A percentile compares a stretch with the other conserved stretches of the same genome.
phyloP scores from a whole-genome alignment of 208 protist genomes.

The Tetramitus jugosus region DNA sequence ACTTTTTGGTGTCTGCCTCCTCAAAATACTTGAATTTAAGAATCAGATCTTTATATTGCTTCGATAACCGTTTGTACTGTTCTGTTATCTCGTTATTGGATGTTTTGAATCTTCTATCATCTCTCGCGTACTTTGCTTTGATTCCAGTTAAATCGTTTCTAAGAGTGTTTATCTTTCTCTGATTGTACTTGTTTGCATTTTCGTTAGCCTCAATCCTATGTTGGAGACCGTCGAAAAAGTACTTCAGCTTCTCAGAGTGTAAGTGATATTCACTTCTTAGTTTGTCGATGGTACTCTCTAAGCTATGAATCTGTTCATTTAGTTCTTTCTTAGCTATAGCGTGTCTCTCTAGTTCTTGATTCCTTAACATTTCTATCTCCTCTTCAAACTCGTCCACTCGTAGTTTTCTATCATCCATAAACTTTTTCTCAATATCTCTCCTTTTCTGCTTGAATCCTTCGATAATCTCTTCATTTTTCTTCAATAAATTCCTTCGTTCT shows the following conservation, averaged over 20 bases:
- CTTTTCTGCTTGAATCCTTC: conserved; percentile 68
- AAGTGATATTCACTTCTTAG: conserved; percentile 86
- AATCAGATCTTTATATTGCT: conserved; percentile 90
- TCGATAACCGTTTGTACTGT: conserved; percentile 76
- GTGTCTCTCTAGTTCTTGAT: neutral
- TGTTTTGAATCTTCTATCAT: conserved; percentile 73
- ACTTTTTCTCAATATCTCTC: conserved; percentile 56
- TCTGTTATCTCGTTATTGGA: conserved; percentile 84
- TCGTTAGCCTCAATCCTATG: conserved; percentile 88
- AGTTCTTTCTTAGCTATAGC: conserved; percentile 1
- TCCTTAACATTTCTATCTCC: neutral
- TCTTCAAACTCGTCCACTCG: conserved; percentile 38
- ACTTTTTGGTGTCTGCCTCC: conserved; percentile 78
- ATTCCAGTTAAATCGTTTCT: conserved; percentile 73
- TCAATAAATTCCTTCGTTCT: conserved; percentile 68
- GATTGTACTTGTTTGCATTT: conserved; percentile 77
- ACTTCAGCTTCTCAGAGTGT: conserved; percentile 86
- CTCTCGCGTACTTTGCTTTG: conserved; percentile 72
- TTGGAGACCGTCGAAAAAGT: conserved; percentile 86
- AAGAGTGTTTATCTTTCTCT: conserved; percentile 70
- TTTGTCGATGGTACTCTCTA: conserved; percentile 82
- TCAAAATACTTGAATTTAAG: conserved; percentile 84
- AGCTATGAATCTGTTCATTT: conserved; percentile 24
- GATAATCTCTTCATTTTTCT: conserved; percentile 65
- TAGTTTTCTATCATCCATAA: conserved; percentile 73